Evolutionary conservation across 768 basidiomycete species (phyloP), one percentile per base, ranked within the genome.

Genomic region (Suillus brevipes): DNA sequence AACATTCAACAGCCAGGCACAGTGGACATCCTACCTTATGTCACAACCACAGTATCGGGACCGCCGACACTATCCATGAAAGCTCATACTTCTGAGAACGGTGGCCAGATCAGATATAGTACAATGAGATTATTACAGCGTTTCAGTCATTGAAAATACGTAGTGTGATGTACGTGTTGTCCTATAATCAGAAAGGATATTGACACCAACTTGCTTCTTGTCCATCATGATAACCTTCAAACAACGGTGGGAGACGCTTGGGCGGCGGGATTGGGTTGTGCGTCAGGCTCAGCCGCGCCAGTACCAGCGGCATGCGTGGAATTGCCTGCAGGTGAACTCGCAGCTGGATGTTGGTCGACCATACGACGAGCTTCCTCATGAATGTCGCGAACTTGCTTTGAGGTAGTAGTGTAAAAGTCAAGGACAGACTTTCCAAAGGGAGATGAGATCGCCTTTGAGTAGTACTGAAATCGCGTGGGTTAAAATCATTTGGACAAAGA

Each of bases 341-440:
- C 37, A 6, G 71, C 55, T 13, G 71, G 31, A 0, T 65, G 60
- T 63, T 81, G 76, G 34, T 83, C 84, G 34, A 88, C 87, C 71
- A 98, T 93, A 37, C 96, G 87, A 65, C 83, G 81, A 2, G 96
- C 96, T 78, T 98, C 96, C 72, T 95, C 93, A 73, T 97, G 95
- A 57, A 98, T 95, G 73, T 98, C 95, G 23, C 84, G 71, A 34
- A 94, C 89, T 77, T 96, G 92, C 80, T 97, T 98, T 23, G 89
- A 83, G 9, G 94, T 96, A 52, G 79, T 78, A 16, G 96, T 97
- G 81, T 97, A 98, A 81, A 97, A 98, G 1, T 78, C 71, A 36
- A 80, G 77, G 64, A 97, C 92, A 71, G 86, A 88, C 79, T 89
- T 85, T 13, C 95, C 95, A 28, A 89, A 76, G 1, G 91, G 85